Percentiles rank a stretch among this genome's conserved stretches.
These are phyloP conservation scores for Globisporangium alternatum DNA, from an alignment of 352 stramenopile genomes.

Conservation along the genomic window DNA sequence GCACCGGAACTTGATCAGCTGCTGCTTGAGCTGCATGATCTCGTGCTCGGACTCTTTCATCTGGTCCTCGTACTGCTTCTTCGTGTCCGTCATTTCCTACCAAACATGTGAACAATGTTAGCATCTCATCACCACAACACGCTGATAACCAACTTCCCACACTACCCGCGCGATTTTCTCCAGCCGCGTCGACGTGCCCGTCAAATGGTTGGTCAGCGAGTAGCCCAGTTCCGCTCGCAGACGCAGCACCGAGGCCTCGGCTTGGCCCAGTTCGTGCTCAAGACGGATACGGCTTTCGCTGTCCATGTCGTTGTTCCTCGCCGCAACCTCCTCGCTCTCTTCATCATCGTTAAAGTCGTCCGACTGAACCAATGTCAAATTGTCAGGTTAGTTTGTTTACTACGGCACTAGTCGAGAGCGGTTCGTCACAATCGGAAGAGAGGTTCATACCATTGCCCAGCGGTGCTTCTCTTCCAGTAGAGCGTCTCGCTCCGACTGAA, in stretches of 20 bases:
- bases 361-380: slow-evolving; percentile 28
- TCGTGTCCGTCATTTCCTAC: slow-evolving; percentile 62
- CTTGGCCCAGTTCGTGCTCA: slow-evolving; percentile 71
- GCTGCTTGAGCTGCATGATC: slow-evolving; percentile 53
- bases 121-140: background rate
- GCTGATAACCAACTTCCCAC: background rate
- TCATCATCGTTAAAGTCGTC: slow-evolving; percentile 60
- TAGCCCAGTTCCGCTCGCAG: slow-evolving; percentile 78
- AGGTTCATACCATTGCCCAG: slow-evolving; percentile 62
- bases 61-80: slow-evolving; percentile 71
- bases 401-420: too few relatives aligned
- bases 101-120: background rate
- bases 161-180: slow-evolving; percentile 64
- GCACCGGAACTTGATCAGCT: slow-evolving; percentile 73
- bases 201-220: slow-evolving; percentile 70
- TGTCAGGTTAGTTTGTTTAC: background rate
- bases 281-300: slow-evolving; percentile 37
- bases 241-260: slow-evolving; percentile 62
- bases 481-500: slow-evolving; percentile 74
- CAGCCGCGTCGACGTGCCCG: slow-evolving; percentile 63
- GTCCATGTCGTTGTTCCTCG: slow-evolving; percentile 43
- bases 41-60: slow-evolving; percentile 52
- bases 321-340: slow-evolving; percentile 19
- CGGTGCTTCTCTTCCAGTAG: slow-evolving; percentile 83
- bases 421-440: too few relatives aligned